phyloP scores from a whole-genome alignment of 2,329 filamentous ascomycete genomes.

The Clarireedia sp. region DNA sequence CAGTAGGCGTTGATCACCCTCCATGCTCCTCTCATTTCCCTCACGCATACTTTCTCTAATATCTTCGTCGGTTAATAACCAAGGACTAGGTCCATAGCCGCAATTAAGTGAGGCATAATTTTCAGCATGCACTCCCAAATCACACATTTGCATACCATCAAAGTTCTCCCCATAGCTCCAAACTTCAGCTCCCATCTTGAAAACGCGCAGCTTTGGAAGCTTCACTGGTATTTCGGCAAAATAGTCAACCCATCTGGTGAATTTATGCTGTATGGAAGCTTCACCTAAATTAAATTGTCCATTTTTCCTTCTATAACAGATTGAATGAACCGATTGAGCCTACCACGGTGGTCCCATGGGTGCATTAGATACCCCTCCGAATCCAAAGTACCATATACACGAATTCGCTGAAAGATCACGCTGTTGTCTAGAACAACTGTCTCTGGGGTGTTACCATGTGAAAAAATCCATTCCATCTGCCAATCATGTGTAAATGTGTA shows the following conservation, averaged over 20 bases:
- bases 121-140: neutral
- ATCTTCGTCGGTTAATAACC: neutral
- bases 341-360: neutral
- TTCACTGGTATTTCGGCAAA: neutral
- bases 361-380: conserved; percentile 1
- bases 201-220: neutral
- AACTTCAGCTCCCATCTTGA: neutral
- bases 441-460: conserved; percentile 6
- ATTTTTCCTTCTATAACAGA: neutral
- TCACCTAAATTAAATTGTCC: neutral
- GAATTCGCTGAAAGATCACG: conserved; percentile 3
- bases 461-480: conserved; percentile 13
- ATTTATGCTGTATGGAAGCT: neutral
- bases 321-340: neutral
- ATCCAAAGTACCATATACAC: neutral
- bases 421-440: neutral
- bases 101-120: neutral
- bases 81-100: neutral
- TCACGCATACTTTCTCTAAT: too few species aligned
- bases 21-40: too few species aligned
- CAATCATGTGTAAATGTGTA: conserved; percentile 8
- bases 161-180: neutral
- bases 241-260: neutral
- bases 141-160: neutral
- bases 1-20: too few species aligned